Base-by-base conservation (phyloP, 176 grass and related monocot genomes). In the Oryza meyeriana region DNA sequence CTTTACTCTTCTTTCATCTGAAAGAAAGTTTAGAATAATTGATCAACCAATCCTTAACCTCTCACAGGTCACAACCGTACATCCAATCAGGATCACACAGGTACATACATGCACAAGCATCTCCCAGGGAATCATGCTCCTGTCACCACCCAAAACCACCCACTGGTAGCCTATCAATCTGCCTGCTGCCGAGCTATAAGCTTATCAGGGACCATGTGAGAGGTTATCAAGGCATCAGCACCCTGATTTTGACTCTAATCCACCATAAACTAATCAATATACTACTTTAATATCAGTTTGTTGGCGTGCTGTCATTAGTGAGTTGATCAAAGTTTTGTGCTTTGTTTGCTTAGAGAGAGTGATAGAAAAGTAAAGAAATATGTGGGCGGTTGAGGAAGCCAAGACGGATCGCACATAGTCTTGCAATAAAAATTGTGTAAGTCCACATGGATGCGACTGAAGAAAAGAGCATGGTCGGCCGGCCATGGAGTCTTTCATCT, bases 171-270 rank as follows among this genome's bases (percentile, higher is more conserved):
- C 66, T 63, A 2, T 34, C 35, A 77, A 77, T 79, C 66, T 59
- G 63, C 39, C 24, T 29, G 1, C 20, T 26, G 24, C 18, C n/a
- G n/a, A n/a, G n/a, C 18, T 31, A 74, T 35, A 13, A 64, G 66
- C 75, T 79, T 79, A 79, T 79, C 85, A 80, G 26, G 34, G 7
- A 40, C 33, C 59, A 18, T 59, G 44, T 66, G 84, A 86, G 58
- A 58, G 70, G 22, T 67, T 86, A 86, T 81, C 84, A 57, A 25
- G 22, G n/a, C 35, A 55, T 7, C n/a, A 33, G 45, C 12, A 35
- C 64, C 33, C 40, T 58, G 78, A 22, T 72, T 85, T 85, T 66
- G 77, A 35, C 71, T 31, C 50, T 57, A 61, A 72, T 42, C 66
- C 33, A 30, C 26, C 29, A 28, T 39, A 61, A 44, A 33, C 24